Evolutionary conservation across 495 filamentous ascomycete genomes (phyloP), one percentile per base, ranked within the genome.

Genomic region (Extremus antarcticus): DNA sequence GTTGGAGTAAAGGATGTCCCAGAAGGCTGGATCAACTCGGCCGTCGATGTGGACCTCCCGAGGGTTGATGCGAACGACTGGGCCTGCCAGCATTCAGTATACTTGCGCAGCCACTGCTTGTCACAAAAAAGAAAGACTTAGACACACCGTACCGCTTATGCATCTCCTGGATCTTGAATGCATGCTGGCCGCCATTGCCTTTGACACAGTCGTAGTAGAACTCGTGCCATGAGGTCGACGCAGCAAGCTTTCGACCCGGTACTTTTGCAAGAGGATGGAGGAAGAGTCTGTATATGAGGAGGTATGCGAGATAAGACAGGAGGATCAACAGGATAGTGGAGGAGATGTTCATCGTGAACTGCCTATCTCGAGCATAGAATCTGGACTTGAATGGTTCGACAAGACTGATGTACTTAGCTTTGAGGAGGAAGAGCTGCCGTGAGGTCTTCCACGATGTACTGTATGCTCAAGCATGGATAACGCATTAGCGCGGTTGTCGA

Each of bases 21-120:
- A 59, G 47, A 63, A 65, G 29, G 29, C 29, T 35, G 29, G 29
- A 13, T 35, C 29, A 7, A 13, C 29, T 35, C 29, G 3, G 47
- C 67, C 65, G 46, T 62, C 49, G 50, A 65, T 55, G 47, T 68
- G 65, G 19, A 68, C 29, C 51, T 68, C 66, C 38, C 51, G 53
- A 13, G 66, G 66, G 49, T 60, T 66, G 40, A 67, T 67, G 25
- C 66, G 57, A 22, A 68, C 53, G 38, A 67, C 60, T n/a, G 66
- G 66, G 54, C 65, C 65, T 35, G 29, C 13, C 4, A 35, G 29
- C n/a, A n/a, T n/a, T n/a, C n/a, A n/a, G 13, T 35, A 35, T 35
- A 35, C 4, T 7, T 35, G n/a, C n/a, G n/a, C n/a, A n/a, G n/a
- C n/a, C n/a, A n/a, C n/a, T 66, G 45, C 24, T 0, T 19, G 11